These are phyloP conservation scores for Rhizopogon vesiculosus DNA, from an alignment of 768 basidiomycete genomes.

Conservation along the genomic window DNA sequence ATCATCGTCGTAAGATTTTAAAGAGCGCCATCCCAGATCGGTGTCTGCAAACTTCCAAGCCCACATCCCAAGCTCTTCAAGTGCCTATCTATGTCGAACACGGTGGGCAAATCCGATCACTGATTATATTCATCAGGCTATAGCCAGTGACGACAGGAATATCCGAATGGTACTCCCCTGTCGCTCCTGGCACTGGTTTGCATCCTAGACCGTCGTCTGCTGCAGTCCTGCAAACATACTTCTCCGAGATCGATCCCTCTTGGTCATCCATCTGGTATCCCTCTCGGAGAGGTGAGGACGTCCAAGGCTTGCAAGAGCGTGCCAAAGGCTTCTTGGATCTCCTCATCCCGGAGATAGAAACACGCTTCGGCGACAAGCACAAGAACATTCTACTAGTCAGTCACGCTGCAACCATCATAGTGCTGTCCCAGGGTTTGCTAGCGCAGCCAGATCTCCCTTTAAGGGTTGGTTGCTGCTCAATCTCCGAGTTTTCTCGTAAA, in stretches of 20 bases:
- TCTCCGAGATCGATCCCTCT: conserved; percentile 49
- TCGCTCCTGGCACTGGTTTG: conserved; percentile 58
- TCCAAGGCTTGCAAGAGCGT: conserved; percentile 59
- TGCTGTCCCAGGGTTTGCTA: conserved; percentile 54
- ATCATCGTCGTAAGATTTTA: background rate
- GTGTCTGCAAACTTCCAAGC: conserved; percentile 78
- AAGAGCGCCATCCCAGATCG: conserved; percentile 47
- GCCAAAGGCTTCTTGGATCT: conserved; percentile 43
- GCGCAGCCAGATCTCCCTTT: conserved; percentile 49
- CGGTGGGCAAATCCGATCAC: conserved; percentile 34
- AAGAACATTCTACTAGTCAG: conserved; percentile 57
- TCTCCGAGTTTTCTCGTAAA: conserved; percentile 50
- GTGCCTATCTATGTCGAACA: conserved; percentile 79
- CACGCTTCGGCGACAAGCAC: conserved; percentile 38
- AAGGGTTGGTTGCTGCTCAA: conserved; percentile 70
- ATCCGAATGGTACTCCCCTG: conserved; percentile 79
- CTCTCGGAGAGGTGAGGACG: conserved; percentile 67
- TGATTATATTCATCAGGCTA: background rate
- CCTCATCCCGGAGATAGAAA: conserved; percentile 50
- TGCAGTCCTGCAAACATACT: conserved; percentile 44
- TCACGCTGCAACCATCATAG: conserved; percentile 74
- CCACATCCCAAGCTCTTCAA: conserved; percentile 53
- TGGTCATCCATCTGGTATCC: conserved; percentile 68
- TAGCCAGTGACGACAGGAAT: conserved; percentile 38
- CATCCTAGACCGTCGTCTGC: conserved; percentile 71